phyloP scores from a whole-genome alignment of 2,329 filamentous ascomycete genomes.

The Phialophora expanda region DNA sequence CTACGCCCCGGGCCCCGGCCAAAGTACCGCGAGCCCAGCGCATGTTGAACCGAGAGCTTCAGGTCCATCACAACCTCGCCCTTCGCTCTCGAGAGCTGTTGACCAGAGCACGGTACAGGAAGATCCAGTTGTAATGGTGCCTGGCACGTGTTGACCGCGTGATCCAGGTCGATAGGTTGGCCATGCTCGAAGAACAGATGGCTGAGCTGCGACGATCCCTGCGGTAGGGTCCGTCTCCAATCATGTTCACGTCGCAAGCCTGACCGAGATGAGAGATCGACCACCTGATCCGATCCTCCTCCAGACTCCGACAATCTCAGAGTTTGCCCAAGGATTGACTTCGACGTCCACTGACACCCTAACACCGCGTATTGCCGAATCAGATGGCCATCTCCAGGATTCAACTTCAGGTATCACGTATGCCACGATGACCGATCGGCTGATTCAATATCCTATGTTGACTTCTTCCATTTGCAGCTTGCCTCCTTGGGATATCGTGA shows the following conservation, averaged over 20 bases:
- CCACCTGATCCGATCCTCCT: conserved; percentile 8
- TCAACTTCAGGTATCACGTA: neutral
- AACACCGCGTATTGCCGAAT: neutral
- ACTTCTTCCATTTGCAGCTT: conserved; percentile 13
- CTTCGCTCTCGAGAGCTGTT: neutral
- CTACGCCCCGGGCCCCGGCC: conserved; percentile 34
- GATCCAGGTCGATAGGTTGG: conserved; percentile 25
- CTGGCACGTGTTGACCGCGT: conserved; percentile 12
- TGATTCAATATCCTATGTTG: neutral
- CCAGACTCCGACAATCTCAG: neutral
- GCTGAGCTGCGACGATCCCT: conserved; percentile 18
- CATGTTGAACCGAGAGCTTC: conserved; percentile 1
- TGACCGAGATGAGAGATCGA: conserved; percentile 13
- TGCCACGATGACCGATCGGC: neutral
- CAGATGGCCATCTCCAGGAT: neutral
- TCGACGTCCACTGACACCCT: neutral
- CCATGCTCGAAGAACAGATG: conserved; percentile 20
- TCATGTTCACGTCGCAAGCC: neutral
- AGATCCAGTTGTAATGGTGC: neutral
- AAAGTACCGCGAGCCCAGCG: conserved; percentile 5
- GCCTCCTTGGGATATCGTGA: conserved; percentile 17
- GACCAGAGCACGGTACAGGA: conserved; percentile 17
- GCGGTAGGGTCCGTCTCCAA: conserved; percentile 1
- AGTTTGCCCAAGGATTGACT: neutral
- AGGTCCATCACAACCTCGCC: neutral